A percentile compares a stretch with the other conserved stretches of the same genome.
Conservation (phyloP, 352 stramenopile species). For the Globisporangium cylindrosporum region DNA sequence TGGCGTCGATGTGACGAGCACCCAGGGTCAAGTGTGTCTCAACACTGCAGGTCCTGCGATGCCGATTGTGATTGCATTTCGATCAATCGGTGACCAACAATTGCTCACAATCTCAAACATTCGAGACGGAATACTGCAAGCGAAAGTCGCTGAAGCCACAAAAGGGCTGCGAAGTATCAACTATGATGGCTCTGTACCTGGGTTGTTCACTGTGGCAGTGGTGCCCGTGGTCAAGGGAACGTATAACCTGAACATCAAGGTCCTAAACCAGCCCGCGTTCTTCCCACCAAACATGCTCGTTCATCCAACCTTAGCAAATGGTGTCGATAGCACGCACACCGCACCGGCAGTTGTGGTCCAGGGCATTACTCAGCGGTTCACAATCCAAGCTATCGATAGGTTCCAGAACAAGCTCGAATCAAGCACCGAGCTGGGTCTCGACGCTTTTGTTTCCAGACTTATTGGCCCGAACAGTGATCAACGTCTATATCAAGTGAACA, state of each 20-base stretch:
- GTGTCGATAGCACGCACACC: slow-evolving; percentile 69
- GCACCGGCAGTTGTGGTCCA: slow-evolving; percentile 77
- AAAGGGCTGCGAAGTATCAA: slow-evolving; percentile 73
- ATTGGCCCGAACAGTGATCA: slow-evolving; percentile 27
- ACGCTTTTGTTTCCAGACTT: slow-evolving; percentile 62
- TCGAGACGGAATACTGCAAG: slow-evolving; percentile 54
- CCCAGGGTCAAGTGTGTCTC: slow-evolving; percentile 34
- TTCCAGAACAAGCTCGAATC: slow-evolving; percentile 91
- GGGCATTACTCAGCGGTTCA: slow-evolving; percentile 72
- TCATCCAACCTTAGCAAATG: slow-evolving; percentile 67
- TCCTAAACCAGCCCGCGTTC: slow-evolving; percentile 46
- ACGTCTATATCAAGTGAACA: slow-evolving; percentile 35
- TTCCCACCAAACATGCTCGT: slow-evolving; percentile 80
- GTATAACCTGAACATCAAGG: slow-evolving; percentile 59
- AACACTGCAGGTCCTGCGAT: slow-evolving; percentile 17
- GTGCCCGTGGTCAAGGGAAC: slow-evolving; percentile 76
- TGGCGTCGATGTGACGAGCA: slow-evolving; percentile 50
- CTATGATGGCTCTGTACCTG: slow-evolving; percentile 54
- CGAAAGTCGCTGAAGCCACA: slow-evolving; percentile 41
- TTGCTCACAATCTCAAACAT: slow-evolving; percentile 34
- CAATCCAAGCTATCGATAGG: slow-evolving; percentile 86
- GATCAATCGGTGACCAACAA: slow-evolving; percentile 38
- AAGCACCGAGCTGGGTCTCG: slow-evolving; percentile 51
- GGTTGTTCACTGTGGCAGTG: slow-evolving; percentile 83
- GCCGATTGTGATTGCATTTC: slow-evolving; percentile 48